Evolutionary conservation across 495 filamentous ascomycete genomes (phyloP), one percentile per base, ranked within the genome.

Genomic region (Parathielavia hyrcaniae): DNA sequence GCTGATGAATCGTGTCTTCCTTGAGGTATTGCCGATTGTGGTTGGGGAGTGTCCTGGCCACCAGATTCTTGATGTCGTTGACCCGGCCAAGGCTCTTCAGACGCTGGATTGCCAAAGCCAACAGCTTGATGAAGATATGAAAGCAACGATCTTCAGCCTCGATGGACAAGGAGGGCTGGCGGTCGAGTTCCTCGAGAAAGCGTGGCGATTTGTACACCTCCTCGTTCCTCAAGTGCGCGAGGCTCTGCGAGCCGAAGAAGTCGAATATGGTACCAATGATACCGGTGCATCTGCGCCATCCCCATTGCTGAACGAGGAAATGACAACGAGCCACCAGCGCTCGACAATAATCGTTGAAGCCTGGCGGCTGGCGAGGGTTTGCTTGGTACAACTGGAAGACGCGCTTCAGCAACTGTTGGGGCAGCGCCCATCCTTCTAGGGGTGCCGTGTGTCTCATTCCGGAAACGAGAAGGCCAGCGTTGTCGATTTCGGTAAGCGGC

Each of bases 91-190:
- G 59, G 40, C 77, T 67, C 19, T 72, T 72, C 56, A 95, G 72
- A 13, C 81, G 79, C 34, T 79, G 79, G 34, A 97, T 77, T 11
- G 85, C 84, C 59, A 83, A 70, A 16, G 81, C 90, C 44, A 96
- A 72, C 20, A 89, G 83, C 66, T 98, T 98, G 44, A 97, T 77
- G 55, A 96, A 83, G n/a, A 96, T 86, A 68, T 95, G 88, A 61
- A 98, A 98, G 58, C 89, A 89, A n/a, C 82, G 80, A 64, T 98
- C 93, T 30, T 85, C 83, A 6, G 81, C 74, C 47, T 80, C 75
- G 35, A 87, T 69, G 13, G 78, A 74, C 16, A 96, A 69, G 1
- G 75, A 75, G 9, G 87, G 88, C 16, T 76, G 74, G 26, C 72
- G 64, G 50, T 85, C 78, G 2, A 97, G 83, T 46, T 86, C 71